Conservation (phyloP, 2,329 filamentous ascomycete genomes). For the Xylaria sp. region DNA sequence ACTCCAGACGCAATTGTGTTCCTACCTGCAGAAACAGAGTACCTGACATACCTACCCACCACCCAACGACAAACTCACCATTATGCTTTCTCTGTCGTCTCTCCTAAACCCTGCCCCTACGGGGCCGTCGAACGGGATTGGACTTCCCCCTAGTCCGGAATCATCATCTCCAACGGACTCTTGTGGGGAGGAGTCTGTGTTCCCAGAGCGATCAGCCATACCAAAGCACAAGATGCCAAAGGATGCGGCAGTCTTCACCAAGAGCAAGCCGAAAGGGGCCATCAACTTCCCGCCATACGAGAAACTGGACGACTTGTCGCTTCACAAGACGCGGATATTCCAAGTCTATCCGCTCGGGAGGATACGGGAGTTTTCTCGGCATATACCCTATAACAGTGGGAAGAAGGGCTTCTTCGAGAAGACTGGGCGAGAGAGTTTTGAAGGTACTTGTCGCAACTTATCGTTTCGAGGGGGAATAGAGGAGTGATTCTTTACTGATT, state of each 20-base stretch:
- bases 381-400: constrained; percentile 93
- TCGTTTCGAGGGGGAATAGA: constrained; percentile 3
- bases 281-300: constrained; percentile 83
- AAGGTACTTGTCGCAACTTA: constrained; percentile 68
- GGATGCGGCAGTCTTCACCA: constrained; percentile 71
- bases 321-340: constrained; percentile 70
- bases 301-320: constrained; percentile 66
- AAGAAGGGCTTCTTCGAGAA: constrained; percentile 90
- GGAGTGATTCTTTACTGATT: constrained; percentile 36
- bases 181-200: constrained; percentile 49
- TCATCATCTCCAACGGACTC: constrained; percentile 52
- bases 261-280: constrained; percentile 70
- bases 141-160: constrained; percentile 56
- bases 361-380: constrained; percentile 72
- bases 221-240: constrained; percentile 71
- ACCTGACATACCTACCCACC: constrained; percentile 54
- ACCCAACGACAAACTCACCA: constrained; percentile 49
- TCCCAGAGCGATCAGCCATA: constrained; percentile 48
- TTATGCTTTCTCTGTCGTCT: constrained; percentile 73
- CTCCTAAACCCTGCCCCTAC: constrained; percentile 72
- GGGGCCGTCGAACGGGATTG: constrained; percentile 53
- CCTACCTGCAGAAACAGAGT: constrained; percentile 48
- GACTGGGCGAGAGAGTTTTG: constrained; percentile 87
- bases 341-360: constrained; percentile 72
- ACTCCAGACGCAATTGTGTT: constrained; percentile 39